Percentiles rank a stretch among this genome's conserved stretches.
Conservation (phyloP, 345 rosid genomes). For the Eucalyptus microcorys region DNA sequence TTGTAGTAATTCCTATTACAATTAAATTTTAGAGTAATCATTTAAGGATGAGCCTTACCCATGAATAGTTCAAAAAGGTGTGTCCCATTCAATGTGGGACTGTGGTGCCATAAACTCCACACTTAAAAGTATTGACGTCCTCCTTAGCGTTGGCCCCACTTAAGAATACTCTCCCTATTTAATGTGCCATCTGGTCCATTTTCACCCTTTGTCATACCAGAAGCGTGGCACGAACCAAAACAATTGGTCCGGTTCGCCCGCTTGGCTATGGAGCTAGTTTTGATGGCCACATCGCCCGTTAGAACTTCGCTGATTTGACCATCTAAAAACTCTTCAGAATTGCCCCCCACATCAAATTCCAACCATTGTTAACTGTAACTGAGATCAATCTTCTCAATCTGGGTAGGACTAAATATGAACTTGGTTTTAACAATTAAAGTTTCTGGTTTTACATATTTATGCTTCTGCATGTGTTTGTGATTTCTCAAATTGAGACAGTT, state of each 20-base stretch:
- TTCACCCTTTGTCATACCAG: too few relatives aligned
- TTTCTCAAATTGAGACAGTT: fast-evolving
- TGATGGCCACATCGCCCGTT: fast-evolving
- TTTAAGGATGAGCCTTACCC: not conserved
- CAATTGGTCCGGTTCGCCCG: fast-evolving
- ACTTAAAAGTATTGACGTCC: not conserved
- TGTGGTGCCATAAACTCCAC: too few relatives aligned
- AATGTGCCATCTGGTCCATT: fast-evolving
- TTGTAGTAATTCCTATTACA: too few relatives aligned
- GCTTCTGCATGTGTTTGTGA: too few relatives aligned
- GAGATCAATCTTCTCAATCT: not conserved
- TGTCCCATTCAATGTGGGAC: not conserved
- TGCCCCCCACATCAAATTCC: not conserved
- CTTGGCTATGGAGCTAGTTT: not conserved
- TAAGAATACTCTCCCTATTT: too few relatives aligned
- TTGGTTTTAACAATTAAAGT: too few relatives aligned
- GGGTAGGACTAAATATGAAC: fast-evolving
- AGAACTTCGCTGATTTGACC: not conserved
- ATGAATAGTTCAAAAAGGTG: not conserved
- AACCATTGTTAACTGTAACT: not conserved
- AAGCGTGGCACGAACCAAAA: too few relatives aligned
- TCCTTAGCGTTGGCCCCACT: not conserved
- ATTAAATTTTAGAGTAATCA: not conserved
- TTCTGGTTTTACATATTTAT: too few relatives aligned
- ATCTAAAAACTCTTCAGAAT: too few relatives aligned